These are phyloP conservation scores for Vicia faba DNA, from an alignment of 306 rosid genomes.

Conservation along the genomic window DNA sequence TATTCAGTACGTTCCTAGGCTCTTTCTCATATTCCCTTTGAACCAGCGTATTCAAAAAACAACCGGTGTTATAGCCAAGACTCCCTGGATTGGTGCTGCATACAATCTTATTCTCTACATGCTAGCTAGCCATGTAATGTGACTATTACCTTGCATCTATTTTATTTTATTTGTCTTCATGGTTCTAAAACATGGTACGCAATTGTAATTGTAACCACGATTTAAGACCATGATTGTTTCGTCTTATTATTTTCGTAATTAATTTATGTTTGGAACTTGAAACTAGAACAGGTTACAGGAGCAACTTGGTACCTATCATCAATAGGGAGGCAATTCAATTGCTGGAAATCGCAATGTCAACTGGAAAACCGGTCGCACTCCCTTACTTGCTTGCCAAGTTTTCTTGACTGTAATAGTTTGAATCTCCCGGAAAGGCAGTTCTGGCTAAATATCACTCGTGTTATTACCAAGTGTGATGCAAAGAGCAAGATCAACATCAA, in stretches of 20 bases:
- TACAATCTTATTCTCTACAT: constrained; percentile 85
- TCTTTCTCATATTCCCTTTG: constrained; percentile 83
- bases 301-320: constrained; percentile 81
- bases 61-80: constrained; percentile 75
- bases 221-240: not conserved
- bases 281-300: constrained; percentile 59
- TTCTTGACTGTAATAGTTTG: constrained; percentile 63
- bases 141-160: not conserved
- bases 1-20: constrained; percentile 74
- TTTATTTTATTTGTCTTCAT: not conserved
- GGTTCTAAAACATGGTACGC: not conserved
- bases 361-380: constrained; percentile 46
- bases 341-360: constrained; percentile 65
- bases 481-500: constrained; percentile 41
- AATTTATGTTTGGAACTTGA: constrained; percentile 8
- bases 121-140: constrained; percentile 84
- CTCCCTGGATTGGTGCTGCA: constrained; percentile 95
- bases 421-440: constrained; percentile 47
- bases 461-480: constrained; percentile 52
- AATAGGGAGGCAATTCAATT: constrained; percentile 72
- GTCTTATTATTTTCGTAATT: not conserved
- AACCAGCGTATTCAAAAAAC: constrained; percentile 73
- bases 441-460: constrained; percentile 69
- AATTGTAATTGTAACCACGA: not conserved
- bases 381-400: constrained; percentile 56